Conservation (phyloP, 1,139 yeast species). For the Blastobotrys capitulatus region DNA sequence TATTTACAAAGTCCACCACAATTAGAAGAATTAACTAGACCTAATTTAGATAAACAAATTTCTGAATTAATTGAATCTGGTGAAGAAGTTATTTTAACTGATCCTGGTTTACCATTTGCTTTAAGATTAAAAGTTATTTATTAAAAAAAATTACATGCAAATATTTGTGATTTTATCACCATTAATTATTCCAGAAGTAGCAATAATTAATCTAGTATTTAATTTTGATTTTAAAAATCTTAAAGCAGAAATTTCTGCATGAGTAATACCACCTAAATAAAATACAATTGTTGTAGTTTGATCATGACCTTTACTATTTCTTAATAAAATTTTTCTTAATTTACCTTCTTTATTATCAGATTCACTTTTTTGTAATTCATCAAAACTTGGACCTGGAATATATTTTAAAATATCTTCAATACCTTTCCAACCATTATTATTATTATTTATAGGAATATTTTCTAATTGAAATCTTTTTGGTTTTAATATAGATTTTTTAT, state of each 20-base stretch:
- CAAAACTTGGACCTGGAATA: conserved; percentile 35
- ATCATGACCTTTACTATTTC: conserved; percentile 25
- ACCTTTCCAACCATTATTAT: conserved; percentile 31
- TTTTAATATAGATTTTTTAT: conserved; percentile 26
- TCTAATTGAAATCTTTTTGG: conserved; percentile 18
- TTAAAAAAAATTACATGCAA: conserved; percentile 15
- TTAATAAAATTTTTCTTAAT: conserved; percentile 31
- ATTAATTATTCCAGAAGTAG: conserved; percentile 54
- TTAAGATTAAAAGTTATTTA: conserved; percentile 29
- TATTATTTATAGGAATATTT: not conserved
- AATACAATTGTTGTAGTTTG: conserved; percentile 40
- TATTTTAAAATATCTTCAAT: conserved; percentile 32
- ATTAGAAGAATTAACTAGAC: conserved; percentile 45
- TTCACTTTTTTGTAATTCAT: conserved; percentile 31
- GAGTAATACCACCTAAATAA: conserved; percentile 74
- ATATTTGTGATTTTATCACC: conserved; percentile 39
- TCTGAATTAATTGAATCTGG: conserved; percentile 38
- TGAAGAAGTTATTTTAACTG: conserved; percentile 55
- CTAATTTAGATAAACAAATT: conserved; percentile 40
- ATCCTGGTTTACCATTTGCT: conserved; percentile 48
- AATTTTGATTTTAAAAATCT: conserved; percentile 45
- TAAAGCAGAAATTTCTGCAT: conserved; percentile 67
- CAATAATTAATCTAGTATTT: conserved; percentile 37
- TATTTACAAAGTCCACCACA: conserved; percentile 50
- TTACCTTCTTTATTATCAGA: conserved; percentile 31